Conservation (phyloP, 2,329 filamentous ascomycete genomes). For the Colletotrichum salicis region DNA sequence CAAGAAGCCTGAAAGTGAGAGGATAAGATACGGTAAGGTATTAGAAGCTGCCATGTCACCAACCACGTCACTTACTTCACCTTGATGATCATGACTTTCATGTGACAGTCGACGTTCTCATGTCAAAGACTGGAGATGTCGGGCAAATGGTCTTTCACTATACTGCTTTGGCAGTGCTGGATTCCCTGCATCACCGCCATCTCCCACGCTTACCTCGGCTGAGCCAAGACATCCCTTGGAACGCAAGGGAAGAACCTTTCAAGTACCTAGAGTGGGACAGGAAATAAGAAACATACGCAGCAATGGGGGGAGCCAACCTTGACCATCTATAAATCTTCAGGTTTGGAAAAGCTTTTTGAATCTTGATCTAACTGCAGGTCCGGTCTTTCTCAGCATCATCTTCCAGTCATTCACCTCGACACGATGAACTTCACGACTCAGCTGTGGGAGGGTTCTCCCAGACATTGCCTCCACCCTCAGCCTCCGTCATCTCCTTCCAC, state of each 20-base stretch:
- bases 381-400: background rate
- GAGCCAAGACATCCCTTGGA: background rate
- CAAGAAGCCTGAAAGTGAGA: background rate
- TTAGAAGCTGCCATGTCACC: background rate
- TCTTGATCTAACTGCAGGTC: background rate
- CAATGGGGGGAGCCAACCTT: background rate
- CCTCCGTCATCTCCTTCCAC: constrained; percentile 72
- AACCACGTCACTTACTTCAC: background rate
- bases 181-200: too few species aligned
- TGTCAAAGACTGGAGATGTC: background rate
- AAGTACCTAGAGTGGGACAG: background rate
- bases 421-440: background rate
- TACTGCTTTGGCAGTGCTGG: background rate
- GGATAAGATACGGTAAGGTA: too few species aligned
- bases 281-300: background rate
- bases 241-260: background rate
- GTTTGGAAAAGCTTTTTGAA: background rate
- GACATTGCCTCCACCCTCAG: constrained; percentile 49
- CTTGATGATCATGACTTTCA: background rate
- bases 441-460: constrained; percentile 44
- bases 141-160: background rate
- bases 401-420: background rate
- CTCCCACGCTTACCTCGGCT: background rate
- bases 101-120: background rate
- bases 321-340: background rate